A percentile compares a stretch with the other conserved stretches of the same genome.
Evolutionary conservation across 495 filamentous ascomycete genomes (phyloP).

Genomic region (Penicillium chermesinum): DNA sequence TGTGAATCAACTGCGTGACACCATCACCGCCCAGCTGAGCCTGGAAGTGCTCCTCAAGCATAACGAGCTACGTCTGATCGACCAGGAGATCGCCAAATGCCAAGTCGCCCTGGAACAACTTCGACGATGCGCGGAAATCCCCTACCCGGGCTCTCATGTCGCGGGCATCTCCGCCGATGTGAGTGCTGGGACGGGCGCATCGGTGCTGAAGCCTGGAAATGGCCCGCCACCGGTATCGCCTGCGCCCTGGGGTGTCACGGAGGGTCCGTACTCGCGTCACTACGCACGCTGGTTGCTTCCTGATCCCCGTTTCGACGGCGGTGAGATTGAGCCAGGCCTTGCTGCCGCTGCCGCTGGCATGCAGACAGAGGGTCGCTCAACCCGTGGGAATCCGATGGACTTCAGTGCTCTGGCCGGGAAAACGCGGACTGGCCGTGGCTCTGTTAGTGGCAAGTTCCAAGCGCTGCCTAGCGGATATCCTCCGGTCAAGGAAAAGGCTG

Average conservation of each 20-base stretch:
- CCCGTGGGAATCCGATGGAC: conserved; percentile 66
- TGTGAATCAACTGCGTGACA: conserved; percentile 53
- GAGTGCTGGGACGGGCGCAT: conserved; percentile 64
- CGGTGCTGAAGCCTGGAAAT: conserved; percentile 54
- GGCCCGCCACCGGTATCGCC: conserved; percentile 55
- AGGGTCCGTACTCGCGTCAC: conserved; percentile 89
- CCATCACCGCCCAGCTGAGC: conserved; percentile 78
- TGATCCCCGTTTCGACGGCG: conserved; percentile 80
- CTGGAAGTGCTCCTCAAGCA: conserved; percentile 93
- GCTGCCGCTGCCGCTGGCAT: conserved; percentile 29
- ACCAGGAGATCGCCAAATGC: conserved; percentile 94
- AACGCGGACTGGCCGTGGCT: conserved; percentile 57
- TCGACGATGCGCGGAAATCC: conserved; percentile 83
- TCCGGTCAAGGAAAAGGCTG: conserved; percentile 59
- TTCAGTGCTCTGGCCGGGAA: conserved; percentile 49
- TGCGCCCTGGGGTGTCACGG: conserved; percentile 82
- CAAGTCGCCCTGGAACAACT: conserved; percentile 94
- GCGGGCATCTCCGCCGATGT: conserved; percentile 58
- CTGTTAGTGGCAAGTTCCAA: conserved; percentile 57
- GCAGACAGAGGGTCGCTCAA: conserved; percentile 58
- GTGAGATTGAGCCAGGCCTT: conserved; percentile 36
- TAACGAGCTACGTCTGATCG: conserved; percentile 85
- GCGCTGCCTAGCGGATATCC: conserved; percentile 69
- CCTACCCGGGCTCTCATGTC: conserved; percentile 68
- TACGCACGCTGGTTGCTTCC: conserved; percentile 92